These are phyloP conservation scores for Auriscalpium orientale DNA, from an alignment of 768 basidiomycete genomes.

Conservation along the genomic window DNA sequence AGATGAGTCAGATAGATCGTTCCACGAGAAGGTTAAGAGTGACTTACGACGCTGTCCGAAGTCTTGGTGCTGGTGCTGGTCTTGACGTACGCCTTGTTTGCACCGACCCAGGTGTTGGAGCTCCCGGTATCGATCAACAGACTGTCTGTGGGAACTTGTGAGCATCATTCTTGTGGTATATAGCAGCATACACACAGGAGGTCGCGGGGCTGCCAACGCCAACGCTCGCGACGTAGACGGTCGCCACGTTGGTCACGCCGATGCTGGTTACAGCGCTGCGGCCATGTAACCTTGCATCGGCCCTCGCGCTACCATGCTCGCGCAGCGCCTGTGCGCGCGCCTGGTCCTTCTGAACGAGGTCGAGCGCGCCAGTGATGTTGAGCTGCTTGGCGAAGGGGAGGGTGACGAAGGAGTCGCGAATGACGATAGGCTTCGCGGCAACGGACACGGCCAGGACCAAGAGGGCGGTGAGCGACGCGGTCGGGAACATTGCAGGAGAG, in stretches of 20 bases:
- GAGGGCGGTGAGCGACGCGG: too few species aligned
- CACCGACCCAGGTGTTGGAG: conserved; percentile 69
- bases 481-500: conserved; percentile 13
- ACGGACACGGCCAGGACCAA: too few species aligned
- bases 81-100: conserved; percentile 32
- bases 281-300: too few species aligned
- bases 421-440: too few species aligned
- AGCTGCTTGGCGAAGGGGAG: too few species aligned
- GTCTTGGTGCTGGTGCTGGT: conserved; percentile 47
- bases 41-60: conserved; percentile 38
- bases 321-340: conserved; percentile 39
- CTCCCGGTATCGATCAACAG: conserved; percentile 60
- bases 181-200: conserved; percentile 29
- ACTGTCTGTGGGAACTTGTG: conserved; percentile 28
- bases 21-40: neutral
- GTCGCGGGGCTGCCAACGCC: conserved; percentile 51
- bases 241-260: conserved; percentile 34
- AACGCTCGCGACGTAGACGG: conserved; percentile 32
- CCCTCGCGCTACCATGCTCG: conserved; percentile 29
- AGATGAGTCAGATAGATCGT: neutral
- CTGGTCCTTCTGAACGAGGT: conserved; percentile 44
- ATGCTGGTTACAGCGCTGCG: conserved; percentile 20
- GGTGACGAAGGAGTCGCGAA: too few species aligned
- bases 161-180: neutral
- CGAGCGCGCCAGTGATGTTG: too few species aligned